Evolutionary conservation across 2,329 filamentous ascomycete genomes (phyloP).

Genomic region (Xylariaceae sp.): DNA sequence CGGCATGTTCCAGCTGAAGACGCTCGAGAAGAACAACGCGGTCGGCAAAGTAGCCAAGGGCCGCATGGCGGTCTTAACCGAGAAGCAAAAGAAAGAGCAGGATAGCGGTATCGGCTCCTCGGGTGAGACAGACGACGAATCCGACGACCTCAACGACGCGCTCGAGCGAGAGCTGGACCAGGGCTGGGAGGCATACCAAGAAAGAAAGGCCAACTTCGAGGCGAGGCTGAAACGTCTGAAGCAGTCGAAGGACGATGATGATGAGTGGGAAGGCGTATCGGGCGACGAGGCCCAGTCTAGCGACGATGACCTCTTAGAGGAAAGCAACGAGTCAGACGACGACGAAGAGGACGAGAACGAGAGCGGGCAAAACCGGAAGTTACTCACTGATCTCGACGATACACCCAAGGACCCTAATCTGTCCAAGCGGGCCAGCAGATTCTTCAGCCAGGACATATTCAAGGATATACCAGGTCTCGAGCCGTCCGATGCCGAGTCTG

Average conservation of each 20-base stretch:
- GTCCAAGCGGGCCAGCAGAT: constrained; percentile 79
- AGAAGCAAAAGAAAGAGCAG: constrained; percentile 52
- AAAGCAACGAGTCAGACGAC: constrained; percentile 55
- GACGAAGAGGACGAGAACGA: constrained; percentile 53
- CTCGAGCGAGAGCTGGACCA: constrained; percentile 81
- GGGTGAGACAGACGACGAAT: constrained; percentile 54
- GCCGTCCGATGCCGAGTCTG: constrained; percentile 37
- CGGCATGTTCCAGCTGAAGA: constrained; percentile 80
- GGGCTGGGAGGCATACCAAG: constrained; percentile 73
- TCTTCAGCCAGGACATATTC: constrained; percentile 96
- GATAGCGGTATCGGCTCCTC: constrained; percentile 54
- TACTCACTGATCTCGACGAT: constrained; percentile 59
- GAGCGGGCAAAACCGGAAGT: constrained; percentile 36
- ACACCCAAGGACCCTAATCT: constrained; percentile 49
- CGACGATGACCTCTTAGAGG: constrained; percentile 52
- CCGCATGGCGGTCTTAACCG: constrained; percentile 66
- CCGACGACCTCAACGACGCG: constrained; percentile 73
- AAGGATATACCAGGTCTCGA: constrained; percentile 68
- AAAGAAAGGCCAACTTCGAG: constrained; percentile 74
- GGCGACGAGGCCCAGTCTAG: constrained; percentile 54
- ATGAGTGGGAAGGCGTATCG: constrained; percentile 89
- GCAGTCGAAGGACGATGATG: constrained; percentile 78
- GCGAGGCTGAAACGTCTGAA: constrained; percentile 84
- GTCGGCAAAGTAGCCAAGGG: constrained; percentile 66
- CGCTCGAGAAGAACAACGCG: constrained; percentile 69